Evolutionary conservation across 306 rosid genomes (phyloP), one percentile per base, ranked within the genome.

Genomic region (barrel medic (Medicago truncatula)): DNA sequence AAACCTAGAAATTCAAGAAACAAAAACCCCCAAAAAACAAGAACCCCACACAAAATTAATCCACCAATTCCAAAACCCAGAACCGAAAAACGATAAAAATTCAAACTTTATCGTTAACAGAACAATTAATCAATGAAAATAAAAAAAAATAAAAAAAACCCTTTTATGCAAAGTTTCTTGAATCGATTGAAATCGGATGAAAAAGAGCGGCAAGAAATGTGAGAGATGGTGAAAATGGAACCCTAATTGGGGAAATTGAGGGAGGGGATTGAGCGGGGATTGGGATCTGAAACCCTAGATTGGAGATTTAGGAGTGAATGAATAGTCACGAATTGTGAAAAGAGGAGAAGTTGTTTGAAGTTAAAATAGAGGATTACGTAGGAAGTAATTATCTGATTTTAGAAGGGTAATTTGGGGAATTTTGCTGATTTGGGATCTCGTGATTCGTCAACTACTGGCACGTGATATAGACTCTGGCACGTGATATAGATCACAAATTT

Each of bases 281-380:
- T 39, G 68, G 80, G 87, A 85, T 72, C 54, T 36, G 86, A 85
- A 87, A 87, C 94, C 94, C 91, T 85, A 85, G 64, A 50, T 28
- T 72, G 36, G 80, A 66, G 76, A 71, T 64, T 23, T 70, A 73
- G 14, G 72, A 53, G 50, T 73, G 77, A 76, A 54, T 73, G 77
- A 76, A 54, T 34, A 81, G 83, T 84, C 80, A 73, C 63, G 74
- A 78, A 69, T 71, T 25, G 76, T 70, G 71, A 70, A 72, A 5
- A 36, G 17, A n/a, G 15, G 41, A 31, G 61, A 39, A 50, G 60
- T 58, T 23, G 34, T 58, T 12, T 4, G 7, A 13, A 58, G 64
- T 69, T 69, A 25, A 65, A 65, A 62, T 12, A 36, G 58, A 39
- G 40, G 50, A 74, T 46, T 34, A 12, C 23, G 38, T 70, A 23